phyloP scores from a whole-genome alignment of 1,284 basidiomycete species.

The Inonotus hispidus region DNA sequence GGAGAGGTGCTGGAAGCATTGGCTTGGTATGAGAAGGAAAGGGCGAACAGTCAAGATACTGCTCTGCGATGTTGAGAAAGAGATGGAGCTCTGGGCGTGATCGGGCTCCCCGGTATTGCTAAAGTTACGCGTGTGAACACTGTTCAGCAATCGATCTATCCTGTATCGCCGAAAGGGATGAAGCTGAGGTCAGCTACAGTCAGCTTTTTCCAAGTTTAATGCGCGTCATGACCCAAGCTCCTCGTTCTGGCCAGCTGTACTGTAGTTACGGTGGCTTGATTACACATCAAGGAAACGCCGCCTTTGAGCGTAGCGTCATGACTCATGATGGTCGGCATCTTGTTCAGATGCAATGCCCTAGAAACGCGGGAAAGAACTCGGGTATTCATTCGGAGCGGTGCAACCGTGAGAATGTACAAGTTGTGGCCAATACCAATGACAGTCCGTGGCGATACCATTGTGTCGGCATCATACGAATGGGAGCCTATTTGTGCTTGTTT shows the following conservation, averaged over 20 bases:
- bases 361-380: background rate
- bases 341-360: background rate
- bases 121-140: background rate
- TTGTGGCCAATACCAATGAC: background rate
- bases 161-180: background rate
- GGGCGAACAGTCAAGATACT: background rate
- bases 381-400: background rate
- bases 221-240: background rate
- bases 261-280: background rate
- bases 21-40: constrained; percentile 15
- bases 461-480: background rate
- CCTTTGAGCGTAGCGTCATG: background rate
- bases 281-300: background rate
- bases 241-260: background rate
- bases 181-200: background rate
- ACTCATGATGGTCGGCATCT: background rate
- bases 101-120: background rate
- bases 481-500: no score
- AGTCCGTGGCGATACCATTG: background rate
- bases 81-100: background rate
- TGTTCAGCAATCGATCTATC: background rate
- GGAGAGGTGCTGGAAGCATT: constrained; percentile 36
- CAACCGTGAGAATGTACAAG: background rate
- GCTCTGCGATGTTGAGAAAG: background rate
- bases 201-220: background rate